Evolutionary conservation across 2,329 filamentous ascomycete genomes (phyloP).

Genomic region (Tolypocladium album): DNA sequence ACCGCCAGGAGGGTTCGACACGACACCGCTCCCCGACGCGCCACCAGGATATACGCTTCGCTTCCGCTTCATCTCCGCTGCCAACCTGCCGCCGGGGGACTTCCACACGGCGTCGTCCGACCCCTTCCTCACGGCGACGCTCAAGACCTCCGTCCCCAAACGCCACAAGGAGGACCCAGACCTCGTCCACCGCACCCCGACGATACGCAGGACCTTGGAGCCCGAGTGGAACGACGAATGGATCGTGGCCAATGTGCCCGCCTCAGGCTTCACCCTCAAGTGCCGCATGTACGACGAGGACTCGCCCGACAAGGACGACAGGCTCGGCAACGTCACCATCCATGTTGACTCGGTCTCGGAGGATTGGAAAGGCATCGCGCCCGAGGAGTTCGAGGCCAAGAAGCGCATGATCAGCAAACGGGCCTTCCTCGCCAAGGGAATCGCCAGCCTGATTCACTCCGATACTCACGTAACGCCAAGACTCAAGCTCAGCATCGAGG

Average conservation of each 20-base stretch:
- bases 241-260: conserved; percentile 79
- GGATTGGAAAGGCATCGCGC: conserved; percentile 57
- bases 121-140: conserved; percentile 69
- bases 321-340: conserved; percentile 76
- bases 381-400: conserved; percentile 59
- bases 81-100: conserved; percentile 75
- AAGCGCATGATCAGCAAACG: conserved; percentile 82
- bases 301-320: conserved; percentile 72
- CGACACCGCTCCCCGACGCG: conserved; percentile 63
- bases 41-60: conserved; percentile 74
- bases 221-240: conserved; percentile 79
- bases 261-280: conserved; percentile 72
- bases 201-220: conserved; percentile 59
- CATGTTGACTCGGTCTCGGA: conserved; percentile 48
- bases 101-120: conserved; percentile 69
- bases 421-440: conserved; percentile 64
- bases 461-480: conserved; percentile 57
- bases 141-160: conserved; percentile 58
- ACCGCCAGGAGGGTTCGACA: conserved; percentile 70
- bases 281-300: conserved; percentile 88
- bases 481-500: conserved; percentile 62
- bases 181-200: conserved; percentile 64
- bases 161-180: conserved; percentile 80
- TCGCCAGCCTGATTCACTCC: conserved; percentile 51
- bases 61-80: conserved; percentile 73